Percentiles rank a stretch among this genome's conserved stretches.
Evolutionary conservation across 116 monocot genomes (phyloP).

Genomic region (Phalaenopsis hybrid): DNA sequence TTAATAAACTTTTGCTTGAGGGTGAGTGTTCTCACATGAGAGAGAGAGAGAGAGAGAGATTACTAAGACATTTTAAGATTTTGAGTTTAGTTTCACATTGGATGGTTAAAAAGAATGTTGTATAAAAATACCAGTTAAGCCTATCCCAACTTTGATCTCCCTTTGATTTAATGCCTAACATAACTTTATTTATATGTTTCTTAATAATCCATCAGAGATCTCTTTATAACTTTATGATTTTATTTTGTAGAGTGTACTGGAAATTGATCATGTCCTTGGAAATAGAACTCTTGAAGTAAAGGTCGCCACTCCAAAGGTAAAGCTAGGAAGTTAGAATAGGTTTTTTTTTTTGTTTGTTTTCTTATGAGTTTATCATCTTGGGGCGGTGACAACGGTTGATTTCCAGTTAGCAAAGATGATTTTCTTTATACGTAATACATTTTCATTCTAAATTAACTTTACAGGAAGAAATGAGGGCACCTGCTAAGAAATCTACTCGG

Average conservation of each 20-base stretch:
- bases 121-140: too few relatives aligned
- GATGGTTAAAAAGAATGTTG: too few relatives aligned
- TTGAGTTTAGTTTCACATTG: too few relatives aligned
- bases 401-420: not conserved
- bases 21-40: too few relatives aligned
- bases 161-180: too few relatives aligned
- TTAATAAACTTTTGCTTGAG: too few relatives aligned
- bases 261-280: slow-evolving; percentile 85
- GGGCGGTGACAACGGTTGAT: not conserved
- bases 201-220: not conserved
- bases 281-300: slow-evolving; percentile 94
- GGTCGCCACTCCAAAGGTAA: slow-evolving; percentile 92
- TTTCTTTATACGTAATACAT: not conserved
- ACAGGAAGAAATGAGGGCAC: slow-evolving; percentile 88
- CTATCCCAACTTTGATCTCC: too few relatives aligned
- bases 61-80: too few relatives aligned
- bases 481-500: slow-evolving; percentile 71
- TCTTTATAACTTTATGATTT: not conserved
- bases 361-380: not conserved
- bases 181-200: too few relatives aligned
- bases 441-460: not conserved
- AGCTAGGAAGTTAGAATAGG: not conserved
- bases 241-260: slow-evolving; percentile 62
- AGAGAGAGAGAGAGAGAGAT: too few relatives aligned
- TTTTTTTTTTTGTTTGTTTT: not conserved